A percentile compares a stretch with the other conserved stretches of the same genome.
These are phyloP conservation scores for Edhazardia aedis DNA, from an alignment of 371 early-diverging fungal species.

Conservation along the genomic window DNA sequence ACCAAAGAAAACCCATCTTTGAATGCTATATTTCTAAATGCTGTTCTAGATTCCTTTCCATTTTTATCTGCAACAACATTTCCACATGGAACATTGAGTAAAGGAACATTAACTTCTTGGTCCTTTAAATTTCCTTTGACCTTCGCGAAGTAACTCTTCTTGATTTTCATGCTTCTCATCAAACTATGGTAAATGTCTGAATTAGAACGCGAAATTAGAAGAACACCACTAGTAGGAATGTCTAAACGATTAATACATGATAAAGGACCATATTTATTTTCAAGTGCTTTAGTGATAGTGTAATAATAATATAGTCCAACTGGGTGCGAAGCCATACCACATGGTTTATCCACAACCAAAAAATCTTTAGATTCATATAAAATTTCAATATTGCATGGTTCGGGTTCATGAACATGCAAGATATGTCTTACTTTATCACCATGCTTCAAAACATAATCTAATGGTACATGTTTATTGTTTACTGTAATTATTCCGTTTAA, in stretches of 20 bases:
- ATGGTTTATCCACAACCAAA: constrained; percentile 45
- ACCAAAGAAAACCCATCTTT: constrained; percentile 44
- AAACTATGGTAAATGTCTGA: constrained; percentile 18
- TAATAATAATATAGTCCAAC: constrained; percentile 41
- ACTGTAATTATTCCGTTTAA: constrained; percentile 39
- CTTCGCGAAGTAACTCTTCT: constrained; percentile 44
- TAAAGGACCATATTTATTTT: constrained; percentile 9
- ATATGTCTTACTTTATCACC: constrained; percentile 42
- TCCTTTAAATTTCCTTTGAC: constrained; percentile 42
- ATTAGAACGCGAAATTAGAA: constrained; percentile 38
- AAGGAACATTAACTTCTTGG: neutral
- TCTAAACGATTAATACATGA: constrained; percentile 46
- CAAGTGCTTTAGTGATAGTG: constrained; percentile 29
- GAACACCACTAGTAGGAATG: constrained; percentile 46
- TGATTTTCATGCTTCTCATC: constrained; percentile 17
- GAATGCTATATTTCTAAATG: neutral
- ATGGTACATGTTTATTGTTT: constrained; percentile 25
- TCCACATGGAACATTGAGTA: neutral
- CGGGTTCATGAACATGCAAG: constrained; percentile 47
- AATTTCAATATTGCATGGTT: constrained; percentile 25
- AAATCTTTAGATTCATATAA: constrained; percentile 30
- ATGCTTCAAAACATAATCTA: constrained; percentile 23
- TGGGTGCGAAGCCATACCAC: constrained; percentile 48
- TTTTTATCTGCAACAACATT: neutral
- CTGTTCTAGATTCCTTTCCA: constrained; percentile 4